Evolutionary conservation across 2,329 filamentous ascomycete genomes (phyloP), one percentile per base, ranked within the genome.

Genomic region (Scopulariopsis brevicaulis): DNA sequence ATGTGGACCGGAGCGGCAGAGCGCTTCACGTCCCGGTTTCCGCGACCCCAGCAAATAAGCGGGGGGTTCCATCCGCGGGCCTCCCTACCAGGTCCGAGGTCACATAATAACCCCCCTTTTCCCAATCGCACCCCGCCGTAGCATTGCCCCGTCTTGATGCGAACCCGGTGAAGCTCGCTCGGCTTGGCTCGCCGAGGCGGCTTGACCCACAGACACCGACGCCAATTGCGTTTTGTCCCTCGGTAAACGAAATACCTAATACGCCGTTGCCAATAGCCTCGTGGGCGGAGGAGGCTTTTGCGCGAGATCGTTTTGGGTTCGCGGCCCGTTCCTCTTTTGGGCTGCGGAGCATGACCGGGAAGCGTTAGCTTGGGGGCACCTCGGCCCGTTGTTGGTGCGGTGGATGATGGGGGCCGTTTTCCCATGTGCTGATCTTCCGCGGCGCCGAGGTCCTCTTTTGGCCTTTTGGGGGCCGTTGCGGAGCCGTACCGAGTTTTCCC

Each of bases 231-330:
- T n/a, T 24, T 48, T 55, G 34, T 24, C 20, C 18, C 43, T 2
- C 14, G 20, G 22, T 37, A 55, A 20, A 48, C 24, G n/a, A n/a
- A n/a, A n/a, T n/a, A n/a, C n/a, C n/a, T n/a, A n/a, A n/a, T n/a
- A n/a, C n/a, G n/a, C n/a, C n/a, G n/a, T n/a, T n/a, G n/a, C n/a
- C n/a, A n/a, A n/a, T n/a, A n/a, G n/a, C n/a, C 24, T 24, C 32
- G 11, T 15, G 35, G 25, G 37, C 54, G 54, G 54, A 55, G 43
- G 46, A 55, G 54, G n/a, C 54, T 43, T 55, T 55, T 55, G 32
- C 54, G 54, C 54, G 54, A 43, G 14, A 34, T 55, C 54, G 54
- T 55, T 43, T 55, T 32, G 37, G 40, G 54, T 14, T 48, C 37
- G 18, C 37, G 37, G 37, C 37, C 37, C 37, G 37, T n/a, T n/a